These are phyloP conservation scores for Melocanna baccifera DNA, from an alignment of 176 grass and related monocot genomes.

Conservation along the genomic window DNA sequence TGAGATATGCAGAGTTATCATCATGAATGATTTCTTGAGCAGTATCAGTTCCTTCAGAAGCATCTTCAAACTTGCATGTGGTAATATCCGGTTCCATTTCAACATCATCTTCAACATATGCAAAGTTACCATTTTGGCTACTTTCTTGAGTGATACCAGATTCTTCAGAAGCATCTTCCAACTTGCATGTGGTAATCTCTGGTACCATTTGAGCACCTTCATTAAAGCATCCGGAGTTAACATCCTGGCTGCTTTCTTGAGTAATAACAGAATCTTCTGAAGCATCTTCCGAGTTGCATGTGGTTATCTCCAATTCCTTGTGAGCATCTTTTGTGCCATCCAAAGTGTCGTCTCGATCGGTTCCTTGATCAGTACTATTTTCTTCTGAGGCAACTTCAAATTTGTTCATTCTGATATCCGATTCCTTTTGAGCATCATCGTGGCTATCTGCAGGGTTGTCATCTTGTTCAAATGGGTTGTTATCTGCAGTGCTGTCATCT, in stretches of 20 bases:
- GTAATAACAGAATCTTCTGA: neutral
- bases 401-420: neutral
- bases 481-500: neutral
- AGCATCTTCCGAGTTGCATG: slow-evolving; percentile 7
- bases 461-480: neutral
- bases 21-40: neutral
- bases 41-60: slow-evolving; percentile 1
- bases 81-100: neutral
- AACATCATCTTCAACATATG: neutral
- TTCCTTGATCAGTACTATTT: neutral
- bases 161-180: neutral
- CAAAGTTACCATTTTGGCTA: neutral
- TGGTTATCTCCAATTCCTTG: neutral
- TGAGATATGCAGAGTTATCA: neutral
- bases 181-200: neutral
- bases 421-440: neutral
- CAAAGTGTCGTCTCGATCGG: neutral
- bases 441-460: neutral
- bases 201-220: neutral
- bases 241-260: neutral
- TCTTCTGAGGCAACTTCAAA: neutral
- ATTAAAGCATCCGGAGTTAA: neutral
- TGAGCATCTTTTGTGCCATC: neutral
- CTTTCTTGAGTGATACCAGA: neutral
- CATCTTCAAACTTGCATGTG: neutral